phyloP scores from a whole-genome alignment of 2,329 filamentous ascomycete genomes.

The Sarocladiaceae sp. region DNA sequence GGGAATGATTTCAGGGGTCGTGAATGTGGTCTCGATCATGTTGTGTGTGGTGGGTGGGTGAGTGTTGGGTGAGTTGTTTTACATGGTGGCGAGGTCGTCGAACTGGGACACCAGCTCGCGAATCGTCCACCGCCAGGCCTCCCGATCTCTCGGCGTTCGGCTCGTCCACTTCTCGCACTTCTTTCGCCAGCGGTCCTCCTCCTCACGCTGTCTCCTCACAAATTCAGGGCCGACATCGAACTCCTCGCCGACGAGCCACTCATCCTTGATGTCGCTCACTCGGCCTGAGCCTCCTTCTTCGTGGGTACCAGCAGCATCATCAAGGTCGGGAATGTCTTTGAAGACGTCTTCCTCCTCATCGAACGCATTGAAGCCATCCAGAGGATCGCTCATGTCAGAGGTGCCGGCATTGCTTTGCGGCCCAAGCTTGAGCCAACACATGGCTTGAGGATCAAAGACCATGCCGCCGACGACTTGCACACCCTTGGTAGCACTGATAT shows the following conservation, averaged over 20 bases:
- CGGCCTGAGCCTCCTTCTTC: constrained; percentile 43
- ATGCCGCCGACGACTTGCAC: constrained; percentile 96
- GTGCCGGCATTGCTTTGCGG: constrained; percentile 37
- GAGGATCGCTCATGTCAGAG: constrained; percentile 49
- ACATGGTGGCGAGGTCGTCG: constrained; percentile 30
- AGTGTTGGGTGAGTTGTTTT: background rate
- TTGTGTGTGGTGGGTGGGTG: background rate
- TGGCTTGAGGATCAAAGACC: constrained; percentile 94
- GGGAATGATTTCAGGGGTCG: background rate
- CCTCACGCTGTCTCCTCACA: constrained; percentile 79
- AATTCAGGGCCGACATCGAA: constrained; percentile 98
- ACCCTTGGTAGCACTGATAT: constrained; percentile 78
- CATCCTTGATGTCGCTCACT: constrained; percentile 62
- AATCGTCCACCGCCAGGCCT: constrained; percentile 75
- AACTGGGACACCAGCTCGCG: constrained; percentile 51
- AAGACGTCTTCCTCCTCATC: constrained; percentile 93
- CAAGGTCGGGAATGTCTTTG: constrained; percentile 88
- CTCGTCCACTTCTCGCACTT: constrained; percentile 85
- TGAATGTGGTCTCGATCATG: background rate
- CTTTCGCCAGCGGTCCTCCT: constrained; percentile 86
- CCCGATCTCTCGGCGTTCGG: constrained; percentile 49
- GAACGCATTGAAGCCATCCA: constrained; percentile 63
- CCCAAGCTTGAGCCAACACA: constrained; percentile 91
- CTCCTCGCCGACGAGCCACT: constrained; percentile 89
- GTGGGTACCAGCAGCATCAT: constrained; percentile 58